These are phyloP conservation scores for Ustilago hordei DNA, from an alignment of 1,284 basidiomycete species.

Conservation along the genomic window DNA sequence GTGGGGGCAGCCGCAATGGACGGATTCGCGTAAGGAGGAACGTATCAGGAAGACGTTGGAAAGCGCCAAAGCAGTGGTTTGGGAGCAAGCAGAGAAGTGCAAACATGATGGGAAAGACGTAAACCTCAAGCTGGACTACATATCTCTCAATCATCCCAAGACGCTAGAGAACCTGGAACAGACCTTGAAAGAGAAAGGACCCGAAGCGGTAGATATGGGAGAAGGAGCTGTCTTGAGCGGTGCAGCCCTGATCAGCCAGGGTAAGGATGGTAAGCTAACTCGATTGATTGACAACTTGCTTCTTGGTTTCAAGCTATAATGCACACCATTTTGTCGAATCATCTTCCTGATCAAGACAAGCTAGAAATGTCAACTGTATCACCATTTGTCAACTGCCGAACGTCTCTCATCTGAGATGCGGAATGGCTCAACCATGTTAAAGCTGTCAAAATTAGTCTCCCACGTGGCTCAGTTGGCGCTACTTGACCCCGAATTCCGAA, in stretches of 20 bases:
- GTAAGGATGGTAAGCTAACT: conserved; percentile 75
- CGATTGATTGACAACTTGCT: conserved; percentile 93
- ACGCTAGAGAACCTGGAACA: conserved; percentile 73
- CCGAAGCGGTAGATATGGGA: conserved; percentile 56
- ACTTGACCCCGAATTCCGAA: conserved; percentile 9
- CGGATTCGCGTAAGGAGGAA: conserved; percentile 20
- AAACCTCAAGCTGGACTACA: conserved; percentile 81
- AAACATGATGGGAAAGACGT: conserved; percentile 16
- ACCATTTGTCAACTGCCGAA: not conserved
- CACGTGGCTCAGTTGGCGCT: conserved; percentile 19
- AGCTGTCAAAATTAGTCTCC: conserved; percentile 2
- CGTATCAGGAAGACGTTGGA: conserved; percentile 49
- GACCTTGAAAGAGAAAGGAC: conserved; percentile 70
- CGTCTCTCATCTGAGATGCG: not conserved
- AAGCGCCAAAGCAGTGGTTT: conserved; percentile 41
- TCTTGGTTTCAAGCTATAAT: conserved; percentile 73
- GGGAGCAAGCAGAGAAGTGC: conserved; percentile 22
- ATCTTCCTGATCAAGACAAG: not conserved
- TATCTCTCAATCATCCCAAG: conserved; percentile 86
- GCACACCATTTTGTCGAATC: not conserved
- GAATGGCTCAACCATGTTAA: not conserved
- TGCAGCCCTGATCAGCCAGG: conserved; percentile 79
- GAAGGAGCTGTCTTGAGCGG: conserved; percentile 83
- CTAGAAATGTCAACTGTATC: not conserved
- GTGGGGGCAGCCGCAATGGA: conserved; percentile 38